Evolutionary conservation across 1,284 basidiomycete genomes (phyloP).

Genomic region (Leccinum brunneo-olivaceum): DNA sequence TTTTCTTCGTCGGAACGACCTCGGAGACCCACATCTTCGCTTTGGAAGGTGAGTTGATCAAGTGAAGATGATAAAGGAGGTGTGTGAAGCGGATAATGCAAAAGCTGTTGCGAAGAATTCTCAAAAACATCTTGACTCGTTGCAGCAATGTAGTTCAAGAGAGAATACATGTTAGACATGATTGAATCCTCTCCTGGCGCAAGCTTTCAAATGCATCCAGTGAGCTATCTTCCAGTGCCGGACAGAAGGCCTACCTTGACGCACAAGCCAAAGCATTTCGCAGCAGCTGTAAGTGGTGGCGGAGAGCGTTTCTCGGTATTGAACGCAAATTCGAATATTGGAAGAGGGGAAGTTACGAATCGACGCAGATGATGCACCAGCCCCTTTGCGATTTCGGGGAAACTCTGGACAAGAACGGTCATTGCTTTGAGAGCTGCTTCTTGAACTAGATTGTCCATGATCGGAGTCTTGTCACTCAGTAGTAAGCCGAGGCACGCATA

Average conservation of each 20-base stretch:
- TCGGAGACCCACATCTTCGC: slow-evolving; percentile 45
- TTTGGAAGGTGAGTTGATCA: slow-evolving; percentile 24
- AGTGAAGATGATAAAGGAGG: slow-evolving; percentile 39
- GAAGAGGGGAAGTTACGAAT: slow-evolving; percentile 83
- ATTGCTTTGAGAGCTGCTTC: slow-evolving; percentile 81
- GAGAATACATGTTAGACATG: slow-evolving; percentile 93
- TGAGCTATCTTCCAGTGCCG: not conserved
- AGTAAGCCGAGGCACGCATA: slow-evolving; percentile 69
- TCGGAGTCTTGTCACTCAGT: slow-evolving; percentile 75
- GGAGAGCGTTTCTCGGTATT: slow-evolving; percentile 66
- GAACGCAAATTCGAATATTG: slow-evolving; percentile 85
- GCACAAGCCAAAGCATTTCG: slow-evolving; percentile 85
- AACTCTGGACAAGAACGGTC: slow-evolving; percentile 78
- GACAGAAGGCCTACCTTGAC: slow-evolving; percentile 54
- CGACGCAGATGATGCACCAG: slow-evolving; percentile 81
- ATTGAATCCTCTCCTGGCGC: slow-evolving; percentile 86
- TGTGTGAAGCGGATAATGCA: slow-evolving; percentile 38
- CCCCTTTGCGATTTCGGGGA: slow-evolving; percentile 69
- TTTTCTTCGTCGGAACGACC: slow-evolving; percentile 80
- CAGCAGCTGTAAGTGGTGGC: slow-evolving; percentile 76
- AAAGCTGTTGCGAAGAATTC: slow-evolving; percentile 36
- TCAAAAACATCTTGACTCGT: slow-evolving; percentile 72
- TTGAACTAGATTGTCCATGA: slow-evolving; percentile 77
- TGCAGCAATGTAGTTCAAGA: slow-evolving; percentile 85
- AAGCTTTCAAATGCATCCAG: slow-evolving; percentile 41